Base-by-base conservation (phyloP, 192 early-diverging fungal genomes). In the Gigaspora rosea region DNA sequence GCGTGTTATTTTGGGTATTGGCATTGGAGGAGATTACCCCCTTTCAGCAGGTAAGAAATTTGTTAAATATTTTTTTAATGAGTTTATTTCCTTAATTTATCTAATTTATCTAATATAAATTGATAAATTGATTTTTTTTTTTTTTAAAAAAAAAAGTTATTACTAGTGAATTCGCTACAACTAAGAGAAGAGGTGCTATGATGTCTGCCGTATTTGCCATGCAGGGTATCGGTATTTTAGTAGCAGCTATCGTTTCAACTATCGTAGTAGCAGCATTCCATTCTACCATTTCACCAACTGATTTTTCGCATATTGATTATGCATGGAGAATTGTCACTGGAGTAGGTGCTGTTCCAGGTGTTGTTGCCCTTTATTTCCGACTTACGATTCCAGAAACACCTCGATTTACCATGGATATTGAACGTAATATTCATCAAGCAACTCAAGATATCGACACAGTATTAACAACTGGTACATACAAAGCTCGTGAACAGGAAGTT, bases 21-120 rank as follows among this genome's bases (percentile, higher is more conserved):
- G 96, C 61, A 93, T 98, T 69, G 97, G 97, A 78, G 94, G 95
- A 47, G 96, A 97, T 82, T 98, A 98, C 81, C 96, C 97, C n/a
- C 85, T 97, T 66, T 96, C 95, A 10, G 94, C 95, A 46, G 92
- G 75, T 76, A 67, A 32, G 52, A 10, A 46, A 47, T n/a, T 49
- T 6, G 33, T 2, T 32, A 35, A 46, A 12, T 27, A 20, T 12
- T 9, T 33, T 56, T 56, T 32, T 35, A 8, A 22, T 54, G 18
- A 56, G 33, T 50, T 46, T 15, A 20, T 47, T 49, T n/a, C 93
- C 78, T 92, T 94, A 79, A 91, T 18, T 56, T 12, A 54, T 54
- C 2, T 56, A 4, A 15, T 56, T 0, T n/a, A n/a, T n/a, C n/a
- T n/a, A n/a, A n/a, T n/a, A n/a, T n/a, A n/a, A n/a, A n/a, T n/a